A percentile compares a stretch with the other conserved stretches of the same genome.
These are phyloP conservation scores for Irpex lacteus DNA, from an alignment of 1,284 basidiomycete species.

Conservation along the genomic window DNA sequence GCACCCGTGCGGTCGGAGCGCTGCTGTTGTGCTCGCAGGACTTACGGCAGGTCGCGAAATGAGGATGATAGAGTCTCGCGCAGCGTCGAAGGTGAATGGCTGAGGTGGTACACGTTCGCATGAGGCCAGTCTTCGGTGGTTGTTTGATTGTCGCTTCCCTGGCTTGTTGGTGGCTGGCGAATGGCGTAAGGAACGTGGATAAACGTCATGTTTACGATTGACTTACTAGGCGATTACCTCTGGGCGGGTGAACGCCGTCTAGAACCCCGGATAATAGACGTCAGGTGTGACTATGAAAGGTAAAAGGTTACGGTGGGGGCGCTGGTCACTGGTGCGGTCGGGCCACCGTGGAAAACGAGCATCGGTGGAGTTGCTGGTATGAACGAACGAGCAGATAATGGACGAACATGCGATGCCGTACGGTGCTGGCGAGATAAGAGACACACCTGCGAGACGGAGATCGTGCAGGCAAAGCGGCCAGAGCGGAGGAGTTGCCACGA, in stretches of 20 bases:
- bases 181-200: slow-evolving; percentile 1
- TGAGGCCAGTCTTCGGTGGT: background rate
- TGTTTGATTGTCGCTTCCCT: background rate
- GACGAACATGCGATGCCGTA: background rate
- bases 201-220: background rate
- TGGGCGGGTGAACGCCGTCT: background rate
- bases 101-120: background rate
- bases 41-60: background rate
- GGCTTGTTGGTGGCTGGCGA: background rate
- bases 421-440: background rate
- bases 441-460: background rate
- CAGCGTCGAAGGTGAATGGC: background rate
- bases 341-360: no score
- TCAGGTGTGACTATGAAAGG: background rate
- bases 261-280: background rate
- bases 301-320: background rate
- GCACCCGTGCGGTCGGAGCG: background rate
- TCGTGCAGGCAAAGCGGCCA: background rate
- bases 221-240: background rate
- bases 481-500: background rate
- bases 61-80: background rate
- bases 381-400: background rate
- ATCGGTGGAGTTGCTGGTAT: background rate
- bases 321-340: no score
- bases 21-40: background rate